Percentiles rank a stretch among this genome's conserved stretches.
Evolutionary conservation across 805 yeast species (phyloP).

Genomic region (Wickerhamiella cacticola): DNA sequence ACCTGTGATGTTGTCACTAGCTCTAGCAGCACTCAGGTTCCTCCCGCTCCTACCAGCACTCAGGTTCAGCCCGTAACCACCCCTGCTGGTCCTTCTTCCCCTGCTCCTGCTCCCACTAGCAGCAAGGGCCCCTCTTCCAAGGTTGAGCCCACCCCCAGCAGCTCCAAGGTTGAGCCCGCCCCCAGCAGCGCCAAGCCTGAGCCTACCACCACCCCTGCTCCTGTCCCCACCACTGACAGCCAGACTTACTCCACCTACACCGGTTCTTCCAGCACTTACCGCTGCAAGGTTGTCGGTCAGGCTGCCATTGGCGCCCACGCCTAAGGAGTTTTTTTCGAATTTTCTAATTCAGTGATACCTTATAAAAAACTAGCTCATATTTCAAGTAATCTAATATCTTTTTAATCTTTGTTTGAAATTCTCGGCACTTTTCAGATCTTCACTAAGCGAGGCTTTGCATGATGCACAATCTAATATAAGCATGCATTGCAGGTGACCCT

Average conservation of each 20-base stretch:
- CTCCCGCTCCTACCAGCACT: slow-evolving; percentile 2
- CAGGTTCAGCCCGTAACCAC: background rate
- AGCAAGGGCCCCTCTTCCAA: background rate
- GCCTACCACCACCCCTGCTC: background rate
- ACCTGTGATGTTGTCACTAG: background rate
- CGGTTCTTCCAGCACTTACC: slow-evolving; percentile 5
- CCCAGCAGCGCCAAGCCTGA: background rate
- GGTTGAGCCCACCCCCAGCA: background rate
- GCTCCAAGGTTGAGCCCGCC: background rate
- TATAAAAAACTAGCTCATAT: background rate
- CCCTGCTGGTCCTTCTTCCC: background rate
- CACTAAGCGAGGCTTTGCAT: background rate
- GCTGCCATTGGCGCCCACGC: slow-evolving; percentile 4
- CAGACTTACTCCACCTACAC: slow-evolving; percentile 7
- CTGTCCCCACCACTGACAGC: background rate
- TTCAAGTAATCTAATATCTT: background rate
- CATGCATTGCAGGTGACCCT: background rate
- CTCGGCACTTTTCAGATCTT: background rate
- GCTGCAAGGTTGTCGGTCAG: slow-evolving; percentile 8
- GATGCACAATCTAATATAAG: background rate
- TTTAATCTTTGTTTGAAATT: no score
- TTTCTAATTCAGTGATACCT: background rate
- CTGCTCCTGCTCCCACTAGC: background rate
- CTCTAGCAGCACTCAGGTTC: background rate
- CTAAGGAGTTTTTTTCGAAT: background rate